These are phyloP conservation scores for Yamagishiella unicocca DNA, from an alignment of 139 green algal species.

Conservation along the genomic window DNA sequence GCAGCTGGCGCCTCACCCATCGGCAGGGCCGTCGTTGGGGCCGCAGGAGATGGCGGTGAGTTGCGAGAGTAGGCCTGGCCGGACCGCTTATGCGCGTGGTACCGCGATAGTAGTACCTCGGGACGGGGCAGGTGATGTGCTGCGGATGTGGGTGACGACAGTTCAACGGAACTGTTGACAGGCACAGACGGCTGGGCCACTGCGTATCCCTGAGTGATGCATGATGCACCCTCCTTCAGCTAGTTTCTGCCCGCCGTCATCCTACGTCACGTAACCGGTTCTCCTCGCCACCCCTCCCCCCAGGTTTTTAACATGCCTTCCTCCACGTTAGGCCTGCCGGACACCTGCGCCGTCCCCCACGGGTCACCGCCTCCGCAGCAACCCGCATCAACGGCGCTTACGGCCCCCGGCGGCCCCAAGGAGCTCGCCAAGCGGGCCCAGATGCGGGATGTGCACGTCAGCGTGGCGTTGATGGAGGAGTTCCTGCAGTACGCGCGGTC, in stretches of 20 bases:
- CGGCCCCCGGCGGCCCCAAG: constrained; percentile 46
- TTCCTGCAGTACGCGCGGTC: constrained; percentile 81
- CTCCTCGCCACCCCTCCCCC: not conserved
- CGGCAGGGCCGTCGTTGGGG: constrained; percentile 68
- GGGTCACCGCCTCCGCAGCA: not conserved
- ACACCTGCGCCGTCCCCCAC: constrained; percentile 2
- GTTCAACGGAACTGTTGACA: too few species aligned
- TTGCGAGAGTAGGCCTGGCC: too few species aligned
- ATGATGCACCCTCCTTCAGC: too few species aligned
- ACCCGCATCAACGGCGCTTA: not conserved
- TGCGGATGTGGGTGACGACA: too few species aligned
- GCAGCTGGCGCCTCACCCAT: constrained; percentile 28
- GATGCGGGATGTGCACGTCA: constrained; percentile 89
- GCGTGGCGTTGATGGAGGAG: constrained; percentile 87
- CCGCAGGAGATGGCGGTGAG: constrained; percentile 80
- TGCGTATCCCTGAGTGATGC: too few species aligned
- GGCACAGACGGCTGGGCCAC: too few species aligned
- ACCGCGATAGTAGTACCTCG: too few species aligned
- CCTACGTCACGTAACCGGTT: too few species aligned
- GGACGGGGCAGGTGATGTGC: too few species aligned
- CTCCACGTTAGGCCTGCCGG: not conserved
- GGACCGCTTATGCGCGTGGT: too few species aligned
- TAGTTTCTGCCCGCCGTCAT: too few species aligned
- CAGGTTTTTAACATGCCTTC: not conserved
- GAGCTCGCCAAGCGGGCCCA: constrained; percentile 58